These are phyloP conservation scores for Hygrocybe coccinea DNA, from an alignment of 768 basidiomycete species.

Conservation along the genomic window DNA sequence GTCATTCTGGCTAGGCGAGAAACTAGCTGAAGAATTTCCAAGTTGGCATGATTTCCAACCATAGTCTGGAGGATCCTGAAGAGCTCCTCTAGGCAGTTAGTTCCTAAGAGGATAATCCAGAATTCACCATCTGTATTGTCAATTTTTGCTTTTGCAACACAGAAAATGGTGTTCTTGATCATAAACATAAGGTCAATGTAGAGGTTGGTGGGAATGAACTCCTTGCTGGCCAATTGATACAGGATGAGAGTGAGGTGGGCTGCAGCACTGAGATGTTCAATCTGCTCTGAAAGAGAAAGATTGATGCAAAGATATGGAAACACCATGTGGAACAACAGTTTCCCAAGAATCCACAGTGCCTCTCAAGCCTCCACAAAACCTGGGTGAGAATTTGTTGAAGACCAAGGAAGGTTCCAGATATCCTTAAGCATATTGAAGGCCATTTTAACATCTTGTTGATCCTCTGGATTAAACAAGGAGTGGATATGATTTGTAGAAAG, in stretches of 20 bases:
- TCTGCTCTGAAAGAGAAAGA: conserved; percentile 29
- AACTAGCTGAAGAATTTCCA: conserved; percentile 24
- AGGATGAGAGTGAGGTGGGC: conserved; percentile 24
- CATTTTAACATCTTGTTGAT: conserved; percentile 30
- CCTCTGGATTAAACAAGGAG: conserved; percentile 24
- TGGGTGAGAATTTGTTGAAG: conserved; percentile 10
- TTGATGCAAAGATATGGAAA: conserved; percentile 28
- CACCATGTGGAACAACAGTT: conserved; percentile 21
- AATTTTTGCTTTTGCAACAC: conserved; percentile 34
- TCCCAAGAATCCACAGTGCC: conserved; percentile 20
- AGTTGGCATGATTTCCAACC: conserved; percentile 24
- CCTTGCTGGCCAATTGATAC: background rate
- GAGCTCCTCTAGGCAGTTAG: conserved; percentile 30
- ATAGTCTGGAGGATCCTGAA: conserved; percentile 32
- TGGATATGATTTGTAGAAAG: conserved; percentile 8
- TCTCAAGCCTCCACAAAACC: conserved; percentile 14
- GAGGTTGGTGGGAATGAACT: conserved; percentile 24
- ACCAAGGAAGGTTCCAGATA: conserved; percentile 22
- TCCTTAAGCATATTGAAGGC: conserved; percentile 21
- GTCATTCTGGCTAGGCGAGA: conserved; percentile 26
- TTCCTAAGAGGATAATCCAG: conserved; percentile 35
- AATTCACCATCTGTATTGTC: conserved; percentile 19
- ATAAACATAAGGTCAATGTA: conserved; percentile 33
- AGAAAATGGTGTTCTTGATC: conserved; percentile 37
- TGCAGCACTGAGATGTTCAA: conserved; percentile 28